Conservation (phyloP, 257 asterid species). For the Solanum arcanum region DNA sequence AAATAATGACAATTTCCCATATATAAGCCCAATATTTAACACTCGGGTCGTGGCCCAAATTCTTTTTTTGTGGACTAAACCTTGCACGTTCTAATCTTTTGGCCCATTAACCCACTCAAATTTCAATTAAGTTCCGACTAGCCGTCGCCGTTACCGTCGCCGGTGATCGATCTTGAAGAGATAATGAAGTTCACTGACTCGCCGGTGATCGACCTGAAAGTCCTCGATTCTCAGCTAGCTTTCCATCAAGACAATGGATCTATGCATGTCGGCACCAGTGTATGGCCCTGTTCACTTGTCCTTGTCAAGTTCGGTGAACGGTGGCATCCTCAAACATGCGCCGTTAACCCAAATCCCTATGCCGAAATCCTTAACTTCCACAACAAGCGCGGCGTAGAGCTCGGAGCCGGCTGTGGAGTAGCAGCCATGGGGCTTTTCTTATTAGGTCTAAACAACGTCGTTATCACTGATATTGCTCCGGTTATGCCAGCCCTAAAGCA, state of each 20-base stretch:
- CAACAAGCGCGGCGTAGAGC: constrained; percentile 66
- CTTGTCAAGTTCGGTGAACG: constrained; percentile 93
- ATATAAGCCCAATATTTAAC: neutral
- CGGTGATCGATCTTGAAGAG: constrained; percentile 44
- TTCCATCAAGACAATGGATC: constrained; percentile 91
- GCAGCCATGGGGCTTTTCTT: constrained; percentile 73
- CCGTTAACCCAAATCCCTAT: constrained; percentile 54
- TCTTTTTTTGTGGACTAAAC: neutral
- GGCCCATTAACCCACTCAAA: neutral
- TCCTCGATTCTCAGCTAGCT: constrained; percentile 44
- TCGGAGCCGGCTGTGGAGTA: constrained; percentile 89
- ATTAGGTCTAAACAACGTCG: constrained; percentile 64
- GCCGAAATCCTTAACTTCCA: constrained; percentile 54
- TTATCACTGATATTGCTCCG: constrained; percentile 84
- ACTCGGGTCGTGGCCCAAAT: neutral
- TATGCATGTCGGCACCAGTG: constrained; percentile 98
- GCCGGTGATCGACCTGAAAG: constrained; percentile 67
- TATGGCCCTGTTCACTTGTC: constrained; percentile 89
- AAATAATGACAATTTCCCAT: too few relatives aligned
- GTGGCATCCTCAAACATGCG: constrained; percentile 47
- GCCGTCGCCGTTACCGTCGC: constrained; percentile 54
- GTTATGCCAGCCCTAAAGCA: constrained; percentile 90
- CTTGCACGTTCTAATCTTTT: neutral
- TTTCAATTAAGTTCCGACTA: constrained; percentile 10
- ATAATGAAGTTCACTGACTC: constrained; percentile 85